These are phyloP conservation scores for Hypsizygus marmoreus DNA, from an alignment of 768 basidiomycete genomes.

Conservation along the genomic window DNA sequence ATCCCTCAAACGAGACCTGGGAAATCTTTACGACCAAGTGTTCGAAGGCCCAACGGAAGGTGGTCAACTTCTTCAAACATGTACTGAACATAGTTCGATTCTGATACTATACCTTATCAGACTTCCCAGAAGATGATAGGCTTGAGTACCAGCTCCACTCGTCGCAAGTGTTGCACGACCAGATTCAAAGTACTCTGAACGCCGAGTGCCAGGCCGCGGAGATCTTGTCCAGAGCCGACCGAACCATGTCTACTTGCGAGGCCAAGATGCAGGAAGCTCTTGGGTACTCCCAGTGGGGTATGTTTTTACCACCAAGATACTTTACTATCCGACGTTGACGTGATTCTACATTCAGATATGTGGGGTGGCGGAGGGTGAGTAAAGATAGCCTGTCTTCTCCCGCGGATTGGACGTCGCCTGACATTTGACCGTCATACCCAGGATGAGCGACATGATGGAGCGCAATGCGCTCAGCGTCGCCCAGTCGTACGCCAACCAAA, in stretches of 20 bases:
- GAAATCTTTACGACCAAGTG: conserved; percentile 37
- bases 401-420: too few relatives aligned
- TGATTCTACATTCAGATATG: conserved; percentile 32
- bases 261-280: conserved; percentile 38
- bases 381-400: too few relatives aligned
- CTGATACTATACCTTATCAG: conserved; percentile 20
- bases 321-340: background rate
- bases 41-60: conserved; percentile 48
- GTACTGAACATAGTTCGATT: background rate
- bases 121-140: conserved; percentile 46
- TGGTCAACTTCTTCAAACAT: conserved; percentile 5
- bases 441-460: conserved; percentile 44
- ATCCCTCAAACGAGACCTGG: conserved; percentile 35
- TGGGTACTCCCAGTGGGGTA: conserved; percentile 42
- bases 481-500: conserved; percentile 35
- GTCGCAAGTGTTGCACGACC: conserved; percentile 33
- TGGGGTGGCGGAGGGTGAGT: conserved; percentile 42
- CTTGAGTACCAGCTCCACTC: conserved; percentile 39
- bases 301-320: conserved; percentile 2
- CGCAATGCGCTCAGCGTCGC: conserved; percentile 40
- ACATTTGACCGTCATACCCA: too few relatives aligned
- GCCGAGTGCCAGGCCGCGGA: conserved; percentile 42
- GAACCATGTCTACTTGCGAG: conserved; percentile 32
- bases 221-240: conserved; percentile 39
- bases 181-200: conserved; percentile 37